Percentiles rank a stretch among this genome's conserved stretches.
These are phyloP conservation scores for Parathielavia appendiculata DNA, from an alignment of 495 filamentous ascomycete genomes.

Conservation along the genomic window DNA sequence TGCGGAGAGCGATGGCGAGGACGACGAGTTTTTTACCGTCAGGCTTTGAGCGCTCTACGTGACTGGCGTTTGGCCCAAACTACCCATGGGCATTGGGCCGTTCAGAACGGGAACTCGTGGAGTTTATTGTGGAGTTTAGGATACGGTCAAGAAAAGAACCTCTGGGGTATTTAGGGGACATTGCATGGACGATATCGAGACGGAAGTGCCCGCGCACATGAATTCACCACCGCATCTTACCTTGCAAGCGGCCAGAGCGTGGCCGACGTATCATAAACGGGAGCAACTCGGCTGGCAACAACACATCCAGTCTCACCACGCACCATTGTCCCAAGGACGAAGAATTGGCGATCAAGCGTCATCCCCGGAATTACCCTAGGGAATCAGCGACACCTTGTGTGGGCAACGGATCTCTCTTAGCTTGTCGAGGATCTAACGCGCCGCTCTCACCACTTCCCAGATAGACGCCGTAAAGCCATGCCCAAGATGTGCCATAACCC, in stretches of 20 bases:
- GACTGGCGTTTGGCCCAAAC: not conserved
- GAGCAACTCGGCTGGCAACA: not conserved
- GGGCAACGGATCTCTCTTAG: slow-evolving; percentile 53
- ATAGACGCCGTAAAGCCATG: slow-evolving; percentile 47
- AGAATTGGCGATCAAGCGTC: slow-evolving; percentile 89
- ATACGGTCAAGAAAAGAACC: not conserved
- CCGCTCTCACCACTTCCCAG: slow-evolving; percentile 42
- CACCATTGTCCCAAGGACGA: slow-evolving; percentile 17
- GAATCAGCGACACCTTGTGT: slow-evolving; percentile 88
- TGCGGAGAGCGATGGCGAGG: slow-evolving; percentile 12
- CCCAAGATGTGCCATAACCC: slow-evolving; percentile 33
- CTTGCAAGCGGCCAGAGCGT: not conserved
- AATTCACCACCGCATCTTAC: not conserved
- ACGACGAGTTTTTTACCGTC: slow-evolving; percentile 22
- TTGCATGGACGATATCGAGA: not conserved
- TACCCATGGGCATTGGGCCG: not conserved
- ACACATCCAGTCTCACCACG: not conserved
- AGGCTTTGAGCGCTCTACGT: slow-evolving; percentile 14
- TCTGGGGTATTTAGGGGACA: no score
- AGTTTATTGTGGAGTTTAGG: not conserved
- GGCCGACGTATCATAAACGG: not conserved
- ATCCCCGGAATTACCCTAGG: slow-evolving; percentile 50
- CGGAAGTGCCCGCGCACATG: not conserved
- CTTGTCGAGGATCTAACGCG: slow-evolving; percentile 39
- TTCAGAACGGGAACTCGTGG: not conserved